phyloP scores from a whole-genome alignment of 192 early-diverging fungal species.

The Podila epicladia region DNA sequence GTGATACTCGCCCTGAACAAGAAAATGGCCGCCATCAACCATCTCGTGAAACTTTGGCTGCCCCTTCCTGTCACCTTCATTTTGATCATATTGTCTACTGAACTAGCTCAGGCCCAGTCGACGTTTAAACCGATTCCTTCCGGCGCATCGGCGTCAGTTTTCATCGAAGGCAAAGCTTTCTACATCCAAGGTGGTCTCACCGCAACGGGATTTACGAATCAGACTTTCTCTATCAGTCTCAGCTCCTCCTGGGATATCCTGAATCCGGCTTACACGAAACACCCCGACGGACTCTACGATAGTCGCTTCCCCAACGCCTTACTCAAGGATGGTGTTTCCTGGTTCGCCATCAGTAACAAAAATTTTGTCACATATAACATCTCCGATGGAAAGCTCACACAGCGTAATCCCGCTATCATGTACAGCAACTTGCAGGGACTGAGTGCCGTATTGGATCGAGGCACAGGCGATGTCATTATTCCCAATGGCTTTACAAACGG shows the following conservation, averaged over 20 bases:
- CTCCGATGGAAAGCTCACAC: too few relatives aligned
- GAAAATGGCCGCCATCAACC: not conserved
- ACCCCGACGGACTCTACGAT: too few relatives aligned
- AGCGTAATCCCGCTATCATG: too few relatives aligned
- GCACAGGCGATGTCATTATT: too few relatives aligned
- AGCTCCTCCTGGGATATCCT: not conserved
- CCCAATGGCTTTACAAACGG: too few relatives aligned
- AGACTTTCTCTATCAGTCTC: constrained; percentile 7
- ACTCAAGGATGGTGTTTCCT: too few relatives aligned
- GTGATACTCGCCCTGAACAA: not conserved
- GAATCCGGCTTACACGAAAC: not conserved
- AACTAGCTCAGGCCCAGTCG: not conserved
- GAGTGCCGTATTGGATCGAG: too few relatives aligned
- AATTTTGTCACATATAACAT: too few relatives aligned
- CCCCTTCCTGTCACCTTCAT: too few relatives aligned
- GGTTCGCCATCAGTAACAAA: too few relatives aligned
- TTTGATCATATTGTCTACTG: not conserved
- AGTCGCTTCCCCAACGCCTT: too few relatives aligned
- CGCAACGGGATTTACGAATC: not conserved
- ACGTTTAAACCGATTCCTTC: not conserved
- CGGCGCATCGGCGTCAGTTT: not conserved
- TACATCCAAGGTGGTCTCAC: not conserved
- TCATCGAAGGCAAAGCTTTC: constrained; percentile 4
- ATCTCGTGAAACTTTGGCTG: not conserved
- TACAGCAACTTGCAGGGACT: too few relatives aligned